Conservation (phyloP, 192 early-diverging fungal species). For the Podila epicladia region DNA sequence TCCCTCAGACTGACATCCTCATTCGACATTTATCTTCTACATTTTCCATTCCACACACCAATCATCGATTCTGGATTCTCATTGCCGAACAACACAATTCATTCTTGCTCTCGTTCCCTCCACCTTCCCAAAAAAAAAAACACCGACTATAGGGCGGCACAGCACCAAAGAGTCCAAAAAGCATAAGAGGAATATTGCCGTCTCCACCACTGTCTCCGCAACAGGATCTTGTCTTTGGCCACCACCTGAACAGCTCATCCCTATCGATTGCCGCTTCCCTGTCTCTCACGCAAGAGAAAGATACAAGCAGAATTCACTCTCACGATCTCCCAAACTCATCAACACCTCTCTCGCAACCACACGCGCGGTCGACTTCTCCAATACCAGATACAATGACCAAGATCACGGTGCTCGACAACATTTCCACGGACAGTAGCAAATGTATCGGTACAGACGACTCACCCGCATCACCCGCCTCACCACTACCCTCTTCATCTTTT, state of each 20-base stretch:
- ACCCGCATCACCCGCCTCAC: neutral
- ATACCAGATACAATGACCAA: neutral
- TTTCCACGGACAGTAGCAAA: neutral
- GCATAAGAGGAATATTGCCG: constrained; percentile 5
- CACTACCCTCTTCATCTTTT: neutral
- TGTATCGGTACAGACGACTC: neutral
- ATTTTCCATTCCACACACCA: no score
- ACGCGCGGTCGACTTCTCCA: neutral
- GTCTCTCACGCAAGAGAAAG: neutral
- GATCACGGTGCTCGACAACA: constrained; percentile 1
- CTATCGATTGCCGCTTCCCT: neutral
- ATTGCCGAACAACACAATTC: neutral
- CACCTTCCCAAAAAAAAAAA: neutral
- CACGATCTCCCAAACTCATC: neutral
- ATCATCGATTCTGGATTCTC: no score
- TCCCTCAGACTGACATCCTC: no score
- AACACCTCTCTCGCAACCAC: neutral
- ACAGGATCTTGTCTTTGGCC: constrained; percentile 5
- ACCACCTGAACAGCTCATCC: constrained; percentile 3
- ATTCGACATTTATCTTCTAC: no score
- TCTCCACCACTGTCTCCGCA: constrained; percentile 44
- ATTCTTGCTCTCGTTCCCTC: neutral
- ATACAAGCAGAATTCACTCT: no score
- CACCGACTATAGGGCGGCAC: neutral
- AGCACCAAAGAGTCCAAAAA: neutral